These are phyloP conservation scores for Neurospora tetraspora DNA, from an alignment of 495 filamentous ascomycete species.

Conservation along the genomic window DNA sequence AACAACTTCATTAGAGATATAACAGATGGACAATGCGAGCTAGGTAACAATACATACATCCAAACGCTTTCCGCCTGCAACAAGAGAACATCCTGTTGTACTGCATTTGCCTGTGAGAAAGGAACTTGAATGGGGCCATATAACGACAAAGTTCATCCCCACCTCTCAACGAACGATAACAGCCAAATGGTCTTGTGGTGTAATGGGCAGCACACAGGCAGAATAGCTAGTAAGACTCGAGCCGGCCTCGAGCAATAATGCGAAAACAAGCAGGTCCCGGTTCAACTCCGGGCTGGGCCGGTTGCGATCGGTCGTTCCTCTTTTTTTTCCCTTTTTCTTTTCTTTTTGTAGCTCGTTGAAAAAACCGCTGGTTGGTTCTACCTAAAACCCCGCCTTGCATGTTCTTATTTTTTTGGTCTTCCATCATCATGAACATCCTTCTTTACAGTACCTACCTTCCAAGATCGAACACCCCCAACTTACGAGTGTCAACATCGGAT, in stretches of 20 bases:
- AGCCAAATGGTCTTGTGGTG: neutral
- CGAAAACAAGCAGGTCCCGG: neutral
- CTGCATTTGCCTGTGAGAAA: too few relatives aligned
- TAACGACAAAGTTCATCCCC: neutral
- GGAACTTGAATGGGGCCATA: neutral
- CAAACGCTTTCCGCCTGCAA: too few relatives aligned
- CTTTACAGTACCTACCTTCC: neutral
- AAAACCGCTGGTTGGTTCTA: too few relatives aligned
- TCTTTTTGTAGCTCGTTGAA: too few relatives aligned
- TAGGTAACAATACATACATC: too few relatives aligned
- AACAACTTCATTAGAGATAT: too few relatives aligned
- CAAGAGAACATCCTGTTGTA: too few relatives aligned
- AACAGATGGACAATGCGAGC: too few relatives aligned
- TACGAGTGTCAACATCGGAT: neutral
- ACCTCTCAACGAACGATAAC: neutral
- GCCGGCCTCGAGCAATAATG: neutral
- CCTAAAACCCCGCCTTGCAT: too few relatives aligned
- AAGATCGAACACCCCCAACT: neutral
- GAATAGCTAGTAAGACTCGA: neutral
- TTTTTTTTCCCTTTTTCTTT: neutral
- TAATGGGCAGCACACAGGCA: neutral
- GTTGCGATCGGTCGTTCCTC: neutral
- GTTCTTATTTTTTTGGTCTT: neutral
- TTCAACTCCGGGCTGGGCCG: neutral
- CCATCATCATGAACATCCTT: neutral